These are phyloP conservation scores for Niebla homalea DNA, from an alignment of 495 filamentous ascomycete species.

Conservation along the genomic window DNA sequence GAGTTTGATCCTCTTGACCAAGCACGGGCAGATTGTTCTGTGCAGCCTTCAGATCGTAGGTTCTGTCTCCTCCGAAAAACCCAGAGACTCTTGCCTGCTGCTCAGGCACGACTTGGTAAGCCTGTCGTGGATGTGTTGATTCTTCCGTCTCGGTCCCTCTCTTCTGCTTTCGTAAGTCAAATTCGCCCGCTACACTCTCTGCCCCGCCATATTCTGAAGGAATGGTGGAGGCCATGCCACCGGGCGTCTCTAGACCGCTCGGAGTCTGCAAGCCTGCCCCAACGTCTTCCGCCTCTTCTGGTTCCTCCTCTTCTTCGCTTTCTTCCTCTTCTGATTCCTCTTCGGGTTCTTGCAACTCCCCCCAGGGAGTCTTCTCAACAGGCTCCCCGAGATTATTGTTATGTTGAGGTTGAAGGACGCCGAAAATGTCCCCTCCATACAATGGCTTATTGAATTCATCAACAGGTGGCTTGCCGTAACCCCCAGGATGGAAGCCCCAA, in stretches of 20 bases:
- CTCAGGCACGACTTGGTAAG: slow-evolving; percentile 86
- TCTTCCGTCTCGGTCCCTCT: slow-evolving; percentile 86
- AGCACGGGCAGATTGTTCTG: slow-evolving; percentile 51
- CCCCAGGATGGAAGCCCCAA: slow-evolving; percentile 93
- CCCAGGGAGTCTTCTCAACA: slow-evolving; percentile 82
- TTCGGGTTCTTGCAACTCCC: slow-evolving; percentile 76
- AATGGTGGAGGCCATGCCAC: slow-evolving; percentile 64
- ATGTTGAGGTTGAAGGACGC: slow-evolving; percentile 55
- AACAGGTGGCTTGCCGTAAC: slow-evolving; percentile 89
- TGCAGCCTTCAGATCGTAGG: slow-evolving; percentile 63
- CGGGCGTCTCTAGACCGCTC: slow-evolving; percentile 67
- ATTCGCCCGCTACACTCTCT: slow-evolving; percentile 69
- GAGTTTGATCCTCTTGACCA: slow-evolving; percentile 63
- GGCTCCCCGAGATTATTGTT: slow-evolving; percentile 57
- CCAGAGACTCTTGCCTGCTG: slow-evolving; percentile 69
- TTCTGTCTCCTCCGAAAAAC: slow-evolving; percentile 89
- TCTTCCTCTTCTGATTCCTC: slow-evolving; percentile 68
- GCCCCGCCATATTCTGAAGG: slow-evolving; percentile 62
- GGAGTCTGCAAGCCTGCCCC: slow-evolving; percentile 58
- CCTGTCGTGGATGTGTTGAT: slow-evolving; percentile 51
- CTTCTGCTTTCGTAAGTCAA: slow-evolving; percentile 79
- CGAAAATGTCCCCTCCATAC: slow-evolving; percentile 90
- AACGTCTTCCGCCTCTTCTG: slow-evolving; percentile 27
- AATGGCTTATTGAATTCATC: slow-evolving; percentile 83
- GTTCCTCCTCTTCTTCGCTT: slow-evolving; percentile 60